A percentile compares a stretch with the other conserved stretches of the same genome.
phyloP scores from a whole-genome alignment of 345 rosid species.

The Eutrema japonicum region DNA sequence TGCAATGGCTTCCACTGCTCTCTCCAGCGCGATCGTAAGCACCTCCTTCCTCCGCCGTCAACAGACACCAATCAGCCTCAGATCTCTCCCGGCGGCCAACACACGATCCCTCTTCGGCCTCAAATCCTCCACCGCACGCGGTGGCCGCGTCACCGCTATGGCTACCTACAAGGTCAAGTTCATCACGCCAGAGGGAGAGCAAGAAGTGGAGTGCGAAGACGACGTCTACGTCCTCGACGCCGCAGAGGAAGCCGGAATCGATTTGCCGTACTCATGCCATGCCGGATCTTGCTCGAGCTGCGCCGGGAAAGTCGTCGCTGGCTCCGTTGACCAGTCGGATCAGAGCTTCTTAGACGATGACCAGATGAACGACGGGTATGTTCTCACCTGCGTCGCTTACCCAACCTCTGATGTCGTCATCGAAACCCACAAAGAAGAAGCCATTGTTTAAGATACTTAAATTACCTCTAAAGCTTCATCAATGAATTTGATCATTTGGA shows the following conservation, averaged over 20 bases:
- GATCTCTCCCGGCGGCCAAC: constrained; percentile 50
- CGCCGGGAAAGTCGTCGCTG: constrained; percentile 60
- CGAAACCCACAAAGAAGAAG: constrained; percentile 91
- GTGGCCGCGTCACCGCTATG: constrained; percentile 63
- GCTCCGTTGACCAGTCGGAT: constrained; percentile 73
- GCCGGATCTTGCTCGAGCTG: constrained; percentile 94
- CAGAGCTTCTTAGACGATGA: constrained; percentile 82
- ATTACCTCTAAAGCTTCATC: not conserved
- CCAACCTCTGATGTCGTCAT: constrained; percentile 58
- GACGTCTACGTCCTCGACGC: constrained; percentile 67
- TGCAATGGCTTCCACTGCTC: constrained; percentile 58
- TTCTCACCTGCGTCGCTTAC: constrained; percentile 78
- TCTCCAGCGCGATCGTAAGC: constrained; percentile 58
- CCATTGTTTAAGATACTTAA: constrained; percentile 35
- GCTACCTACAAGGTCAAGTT: constrained; percentile 74
- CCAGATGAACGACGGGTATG: constrained; percentile 58
- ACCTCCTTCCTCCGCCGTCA: constrained; percentile 59
- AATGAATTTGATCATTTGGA: not conserved
- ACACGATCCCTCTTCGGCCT: constrained; percentile 62
- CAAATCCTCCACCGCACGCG: constrained; percentile 47
- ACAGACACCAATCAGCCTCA: constrained; percentile 50
- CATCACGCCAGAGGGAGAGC: constrained; percentile 64
- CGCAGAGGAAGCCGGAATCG: constrained; percentile 68
- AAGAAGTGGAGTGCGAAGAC: constrained; percentile 54
- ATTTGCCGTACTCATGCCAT: constrained; percentile 92